A percentile compares a stretch with the other conserved stretches of the same genome.
These are phyloP conservation scores for Nakaseomyces bracarensis DNA, from an alignment of 1,139 yeast genomes.

Conservation along the genomic window DNA sequence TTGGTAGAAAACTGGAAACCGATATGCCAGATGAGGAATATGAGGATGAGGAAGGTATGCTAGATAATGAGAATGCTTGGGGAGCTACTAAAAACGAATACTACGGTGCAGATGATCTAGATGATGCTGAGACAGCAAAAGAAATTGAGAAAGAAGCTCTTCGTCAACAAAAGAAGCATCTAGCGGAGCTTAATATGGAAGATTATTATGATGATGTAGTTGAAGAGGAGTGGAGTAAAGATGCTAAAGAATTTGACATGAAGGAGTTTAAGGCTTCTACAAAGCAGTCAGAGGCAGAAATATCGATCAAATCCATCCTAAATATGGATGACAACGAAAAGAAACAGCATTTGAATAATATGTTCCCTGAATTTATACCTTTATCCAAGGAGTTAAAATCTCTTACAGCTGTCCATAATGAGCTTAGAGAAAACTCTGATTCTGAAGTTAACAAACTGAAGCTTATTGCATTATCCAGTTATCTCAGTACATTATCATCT, in stretches of 20 bases:
- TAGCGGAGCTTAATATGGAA: constrained; percentile 69
- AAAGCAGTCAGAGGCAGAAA: constrained; percentile 30
- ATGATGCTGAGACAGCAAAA: constrained; percentile 70
- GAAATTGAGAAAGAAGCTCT: constrained; percentile 83
- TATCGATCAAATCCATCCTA: constrained; percentile 28
- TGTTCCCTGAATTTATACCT: constrained; percentile 81
- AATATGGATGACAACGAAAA: constrained; percentile 38
- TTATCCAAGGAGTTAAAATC: constrained; percentile 54
- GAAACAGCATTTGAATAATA: constrained; percentile 42
- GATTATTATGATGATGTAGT: constrained; percentile 82
- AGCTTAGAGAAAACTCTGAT: constrained; percentile 26
- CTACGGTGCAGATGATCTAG: constrained; percentile 73
- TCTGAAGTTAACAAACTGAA: constrained; percentile 43
- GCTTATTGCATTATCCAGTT: constrained; percentile 62
- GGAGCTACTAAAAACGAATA: constrained; percentile 67
- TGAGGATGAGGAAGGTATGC: constrained; percentile 42
- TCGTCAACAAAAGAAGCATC: constrained; percentile 76
- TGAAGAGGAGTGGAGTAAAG: constrained; percentile 59
- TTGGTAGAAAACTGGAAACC: constrained; percentile 32
- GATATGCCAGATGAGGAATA: constrained; percentile 35
- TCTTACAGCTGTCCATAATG: constrained; percentile 41
- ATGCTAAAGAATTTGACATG: constrained; percentile 35
- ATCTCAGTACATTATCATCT: constrained; percentile 63
- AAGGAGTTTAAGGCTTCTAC: constrained; percentile 34
- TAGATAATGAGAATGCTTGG: constrained; percentile 65